Percentiles rank a stretch among this genome's conserved stretches.
Conservation (phyloP, 306 rosid genomes). For the Cicer cuneatum region DNA sequence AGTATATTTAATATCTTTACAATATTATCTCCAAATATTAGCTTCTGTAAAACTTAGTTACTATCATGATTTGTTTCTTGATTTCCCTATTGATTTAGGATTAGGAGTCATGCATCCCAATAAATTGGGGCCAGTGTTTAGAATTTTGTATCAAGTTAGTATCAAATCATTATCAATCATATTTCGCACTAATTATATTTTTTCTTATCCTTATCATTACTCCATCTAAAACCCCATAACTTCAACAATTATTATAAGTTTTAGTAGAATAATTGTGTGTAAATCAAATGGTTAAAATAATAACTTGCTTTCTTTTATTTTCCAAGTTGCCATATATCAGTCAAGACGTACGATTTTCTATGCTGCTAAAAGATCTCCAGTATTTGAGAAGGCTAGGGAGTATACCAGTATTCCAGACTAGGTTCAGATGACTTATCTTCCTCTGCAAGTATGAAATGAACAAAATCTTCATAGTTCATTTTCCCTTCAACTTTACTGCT, state of each 20-base stretch:
- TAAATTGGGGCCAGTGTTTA: not conserved
- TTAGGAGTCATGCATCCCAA: not conserved
- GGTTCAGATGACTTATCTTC: slow-evolving; percentile 98
- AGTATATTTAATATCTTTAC: not conserved
- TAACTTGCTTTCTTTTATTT: slow-evolving; percentile 36
- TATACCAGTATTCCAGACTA: slow-evolving; percentile 96
- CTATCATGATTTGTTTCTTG: not conserved
- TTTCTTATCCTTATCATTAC: not conserved
- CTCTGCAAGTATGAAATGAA: slow-evolving; percentile 94
- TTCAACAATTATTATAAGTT: slow-evolving; percentile 6
- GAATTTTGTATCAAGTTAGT: not conserved
- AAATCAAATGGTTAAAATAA: slow-evolving; percentile 27
- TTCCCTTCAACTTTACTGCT: slow-evolving; percentile 90
- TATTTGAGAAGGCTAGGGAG: slow-evolving; percentile 42
- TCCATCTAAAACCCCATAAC: not conserved
- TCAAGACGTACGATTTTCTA: slow-evolving; percentile 29
- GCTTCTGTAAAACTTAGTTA: not conserved
- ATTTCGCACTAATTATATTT: not conserved
- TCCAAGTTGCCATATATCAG: slow-evolving; percentile 36
- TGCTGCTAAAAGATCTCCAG: slow-evolving; percentile 35
- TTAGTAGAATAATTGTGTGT: not conserved
- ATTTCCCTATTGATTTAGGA: not conserved
- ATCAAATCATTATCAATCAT: not conserved
- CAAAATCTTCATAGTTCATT: slow-evolving; percentile 99
- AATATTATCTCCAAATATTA: not conserved